Base-by-base conservation (phyloP, 768 basidiomycete species). In the Pisolithus sp. region DNA sequence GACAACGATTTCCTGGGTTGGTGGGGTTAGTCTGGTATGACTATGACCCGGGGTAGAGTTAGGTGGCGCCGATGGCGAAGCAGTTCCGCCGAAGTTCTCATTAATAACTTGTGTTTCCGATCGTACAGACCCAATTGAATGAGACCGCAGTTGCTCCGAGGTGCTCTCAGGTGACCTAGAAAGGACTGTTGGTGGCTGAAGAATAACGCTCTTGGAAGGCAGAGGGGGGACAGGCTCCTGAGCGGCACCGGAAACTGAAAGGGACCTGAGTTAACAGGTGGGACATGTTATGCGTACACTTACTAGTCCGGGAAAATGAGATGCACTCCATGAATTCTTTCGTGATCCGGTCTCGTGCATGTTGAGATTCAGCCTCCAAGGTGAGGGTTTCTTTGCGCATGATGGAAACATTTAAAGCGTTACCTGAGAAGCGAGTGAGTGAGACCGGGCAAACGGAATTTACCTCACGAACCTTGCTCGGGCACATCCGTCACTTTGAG, bases 351-450 rank as follows among this genome's bases (percentile, higher is more conserved):
- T 91, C 81, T 53, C 90, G 76, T 13, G 74, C 68, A 30, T 77
- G 72, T 9, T 66, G 66, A 2, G 85, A 84, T 51, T 81, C 76
- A 7, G 79, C 71, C 52, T 85, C 79, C 8, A 99, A 58, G 39
- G 76, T 71, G 47, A 99, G 67, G 5, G 77, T 82, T 68, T 98
- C 96, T 70, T 93, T 95, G 55, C 82, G 75, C 86, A 99, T 84
- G 56, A 99, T 81, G 39, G 80, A 79, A 6, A 98, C 75, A 49
- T 86, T 81, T 38, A 98, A 59, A 7, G 79, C 78, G 59, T 81
- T 85, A 24, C 83, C 91, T 94, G 60, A 31, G 49, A 46, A 54
- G 52, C 31, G n/a, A 20, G 40, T 68, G 47, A 68, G 53, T 3
- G 17, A 48, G 37, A 7, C 21, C 24, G 21, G 34, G 52, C 48